Evolutionary conservation across 225 moss, liverwort and hornwort genomes (phyloP).

Genomic region (Pseudoscleropodium purum): DNA sequence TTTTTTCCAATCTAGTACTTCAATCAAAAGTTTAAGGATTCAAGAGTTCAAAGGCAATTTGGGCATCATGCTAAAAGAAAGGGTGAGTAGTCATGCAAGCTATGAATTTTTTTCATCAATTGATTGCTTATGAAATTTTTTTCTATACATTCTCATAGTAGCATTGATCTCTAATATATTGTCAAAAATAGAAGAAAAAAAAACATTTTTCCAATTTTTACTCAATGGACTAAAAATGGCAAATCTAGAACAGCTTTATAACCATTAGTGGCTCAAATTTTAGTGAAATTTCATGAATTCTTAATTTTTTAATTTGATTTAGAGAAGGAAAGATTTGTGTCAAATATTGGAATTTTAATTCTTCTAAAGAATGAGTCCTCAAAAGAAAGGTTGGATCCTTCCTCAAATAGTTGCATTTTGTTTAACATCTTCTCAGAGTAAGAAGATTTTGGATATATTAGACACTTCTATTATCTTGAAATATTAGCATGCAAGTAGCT

Average conservation of each 20-base stretch:
- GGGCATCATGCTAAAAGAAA: no score
- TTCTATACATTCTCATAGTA: not conserved
- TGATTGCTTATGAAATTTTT: no score
- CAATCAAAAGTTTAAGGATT: no score
- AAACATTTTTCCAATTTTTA: not conserved
- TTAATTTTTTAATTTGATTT: no score
- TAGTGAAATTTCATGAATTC: not conserved
- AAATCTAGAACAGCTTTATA: not conserved
- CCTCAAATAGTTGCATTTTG: not conserved
- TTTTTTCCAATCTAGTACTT: no score
- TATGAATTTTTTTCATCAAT: no score
- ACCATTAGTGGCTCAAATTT: not conserved
- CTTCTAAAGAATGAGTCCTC: not conserved
- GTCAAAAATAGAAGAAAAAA: no score
- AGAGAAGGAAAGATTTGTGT: not conserved
- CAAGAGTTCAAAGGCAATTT: no score
- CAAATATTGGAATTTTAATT: not conserved
- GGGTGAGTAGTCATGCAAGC: not conserved
- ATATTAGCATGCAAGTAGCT: not conserved
- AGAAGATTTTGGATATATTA: not conserved
- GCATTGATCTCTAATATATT: no score
- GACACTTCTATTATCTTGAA: not conserved
- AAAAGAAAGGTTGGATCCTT: not conserved
- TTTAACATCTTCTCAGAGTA: fast-evolving
- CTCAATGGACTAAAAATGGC: not conserved